These are phyloP conservation scores for Gnomoniopsis sp. DNA, from an alignment of 2,329 filamentous ascomycete genomes.

Conservation along the genomic window DNA sequence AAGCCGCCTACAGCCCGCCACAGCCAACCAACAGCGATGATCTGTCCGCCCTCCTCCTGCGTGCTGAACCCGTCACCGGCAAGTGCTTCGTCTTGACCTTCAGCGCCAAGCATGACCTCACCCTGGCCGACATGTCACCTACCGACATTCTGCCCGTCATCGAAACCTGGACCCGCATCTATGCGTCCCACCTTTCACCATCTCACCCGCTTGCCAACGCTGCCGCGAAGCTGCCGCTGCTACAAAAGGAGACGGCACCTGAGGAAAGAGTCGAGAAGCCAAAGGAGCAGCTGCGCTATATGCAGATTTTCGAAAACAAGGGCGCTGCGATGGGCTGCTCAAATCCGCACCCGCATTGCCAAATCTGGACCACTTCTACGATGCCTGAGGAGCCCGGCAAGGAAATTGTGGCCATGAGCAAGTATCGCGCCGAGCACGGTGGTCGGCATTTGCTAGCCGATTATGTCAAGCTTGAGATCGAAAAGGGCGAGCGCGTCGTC, in stretches of 20 bases:
- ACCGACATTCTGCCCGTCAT: constrained; percentile 77
- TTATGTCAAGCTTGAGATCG: constrained; percentile 78
- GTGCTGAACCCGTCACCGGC: constrained; percentile 82
- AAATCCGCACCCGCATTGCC: constrained; percentile 95
- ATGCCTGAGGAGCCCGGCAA: constrained; percentile 84
- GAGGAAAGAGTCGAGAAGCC: constrained; percentile 46
- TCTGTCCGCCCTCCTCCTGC: constrained; percentile 71
- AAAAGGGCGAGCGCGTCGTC: constrained; percentile 80
- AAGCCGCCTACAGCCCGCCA: constrained; percentile 67
- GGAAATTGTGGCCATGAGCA: constrained; percentile 74
- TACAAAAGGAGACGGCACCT: constrained; percentile 30
- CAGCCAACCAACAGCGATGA: constrained; percentile 41
- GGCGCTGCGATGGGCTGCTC: constrained; percentile 97
- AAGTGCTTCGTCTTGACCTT: constrained; percentile 98
- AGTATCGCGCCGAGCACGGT: constrained; percentile 70
- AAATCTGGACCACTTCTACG: constrained; percentile 91
- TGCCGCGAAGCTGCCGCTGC: constrained; percentile 36
- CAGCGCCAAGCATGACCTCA: constrained; percentile 84
- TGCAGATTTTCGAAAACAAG: constrained; percentile 99
- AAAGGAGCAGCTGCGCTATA: constrained; percentile 81
- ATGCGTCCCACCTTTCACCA: constrained; percentile 74
- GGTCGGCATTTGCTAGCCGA: constrained; percentile 79
- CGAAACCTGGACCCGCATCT: constrained; percentile 88
- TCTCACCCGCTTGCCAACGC: constrained; percentile 58
- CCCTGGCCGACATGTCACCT: constrained; percentile 82